A percentile compares a stretch with the other conserved stretches of the same genome.
Evolutionary conservation across 163 green algal species (phyloP).

Genomic region (Prototheca stagnorum): DNA sequence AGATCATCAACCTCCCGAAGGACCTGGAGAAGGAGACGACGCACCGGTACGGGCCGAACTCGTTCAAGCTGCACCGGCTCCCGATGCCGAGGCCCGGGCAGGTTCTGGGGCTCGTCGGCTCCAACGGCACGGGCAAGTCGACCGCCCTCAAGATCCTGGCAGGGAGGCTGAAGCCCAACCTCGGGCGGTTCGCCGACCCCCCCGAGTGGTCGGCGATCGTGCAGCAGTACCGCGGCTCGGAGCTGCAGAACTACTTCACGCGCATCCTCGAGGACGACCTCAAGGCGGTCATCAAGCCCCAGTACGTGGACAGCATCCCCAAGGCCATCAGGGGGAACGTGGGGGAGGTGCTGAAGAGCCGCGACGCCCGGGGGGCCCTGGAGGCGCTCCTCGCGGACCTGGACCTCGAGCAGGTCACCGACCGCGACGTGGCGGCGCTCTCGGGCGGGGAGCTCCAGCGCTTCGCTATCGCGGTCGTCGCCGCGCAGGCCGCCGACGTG

Average conservation of each 20-base stretch:
- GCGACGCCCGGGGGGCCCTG: constrained; percentile 62
- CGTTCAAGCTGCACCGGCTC: constrained; percentile 97
- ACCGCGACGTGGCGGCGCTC: constrained; percentile 89
- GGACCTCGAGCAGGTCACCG: constrained; percentile 78
- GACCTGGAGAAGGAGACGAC: constrained; percentile 93
- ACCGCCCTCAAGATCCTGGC: constrained; percentile 92
- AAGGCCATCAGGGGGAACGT: constrained; percentile 69
- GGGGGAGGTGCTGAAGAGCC: constrained; percentile 55
- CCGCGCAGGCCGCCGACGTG: constrained; percentile 74
- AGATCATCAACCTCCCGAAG: constrained; percentile 99
- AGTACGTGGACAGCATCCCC: constrained; percentile 98
- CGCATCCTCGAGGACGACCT: constrained; percentile 86
- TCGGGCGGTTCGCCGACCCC: constrained; percentile 70
- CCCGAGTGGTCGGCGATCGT: constrained; percentile 96
- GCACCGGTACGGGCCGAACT: constrained; percentile 94
- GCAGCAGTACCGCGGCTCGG: constrained; percentile 81
- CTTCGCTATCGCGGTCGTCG: constrained; percentile 92
- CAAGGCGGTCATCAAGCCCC: constrained; percentile 93
- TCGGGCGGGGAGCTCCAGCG: constrained; percentile 94
- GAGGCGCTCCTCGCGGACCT: constrained; percentile 54
- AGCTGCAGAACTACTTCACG: constrained; percentile 99
- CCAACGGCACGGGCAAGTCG: constrained; percentile 97
- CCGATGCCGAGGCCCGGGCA: constrained; percentile 78
- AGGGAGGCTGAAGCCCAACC: constrained; percentile 97
- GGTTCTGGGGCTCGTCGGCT: constrained; percentile 94